Evolutionary conservation across 1,284 basidiomycete species (phyloP), one percentile per base, ranked within the genome.

Genomic region (Mycosarcoma maydis): DNA sequence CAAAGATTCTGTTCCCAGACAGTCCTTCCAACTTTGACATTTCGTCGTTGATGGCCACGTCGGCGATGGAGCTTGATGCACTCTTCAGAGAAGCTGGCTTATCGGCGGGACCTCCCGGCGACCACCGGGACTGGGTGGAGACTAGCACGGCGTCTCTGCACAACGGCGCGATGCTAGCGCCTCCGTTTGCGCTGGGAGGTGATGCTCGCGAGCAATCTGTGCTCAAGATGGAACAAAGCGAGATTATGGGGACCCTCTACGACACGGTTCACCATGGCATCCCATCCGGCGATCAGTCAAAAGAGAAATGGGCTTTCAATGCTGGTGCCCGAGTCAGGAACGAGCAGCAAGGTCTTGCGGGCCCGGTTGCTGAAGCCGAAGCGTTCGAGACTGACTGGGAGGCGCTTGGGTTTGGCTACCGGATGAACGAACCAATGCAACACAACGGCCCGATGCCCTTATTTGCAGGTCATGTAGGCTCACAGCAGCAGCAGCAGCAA

Each of bases 1-100:
- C 66, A 1, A 62, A 51, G 26, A 30, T 42, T 13, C 9, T 69
- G 26, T 62, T 69, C 43, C 55, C 61, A 2, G 54, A 70, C 47
- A 70, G 67, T 37, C 67, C 67, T 17, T 65, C 61, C 14, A 60
- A 70, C 22, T 43, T 70, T n/a, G 67, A 70, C 29, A 65, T 65
- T 24, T 64, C 56, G 5, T 70, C 67, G 7, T 43, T 70, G 37
- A 70, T 70, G 67, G 67, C 67, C 7, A 41, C 53, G 1, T 70
- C 67, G n/a, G 67, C 67, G 32, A 70, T 70, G 67, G 67, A 70
- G 47, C 57, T 70, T 10, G 67, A 70, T 32, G 53, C 57, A 5
- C 40, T 70, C 1, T 70, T 70, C 43, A 42, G 54, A n/a, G 67
- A 70, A 32, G 60, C 67, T 10, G 67, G 60, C 2, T 33, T 64